Evolutionary conservation across 345 rosid genomes (phyloP).

Genomic region (Brassica cretica): DNA sequence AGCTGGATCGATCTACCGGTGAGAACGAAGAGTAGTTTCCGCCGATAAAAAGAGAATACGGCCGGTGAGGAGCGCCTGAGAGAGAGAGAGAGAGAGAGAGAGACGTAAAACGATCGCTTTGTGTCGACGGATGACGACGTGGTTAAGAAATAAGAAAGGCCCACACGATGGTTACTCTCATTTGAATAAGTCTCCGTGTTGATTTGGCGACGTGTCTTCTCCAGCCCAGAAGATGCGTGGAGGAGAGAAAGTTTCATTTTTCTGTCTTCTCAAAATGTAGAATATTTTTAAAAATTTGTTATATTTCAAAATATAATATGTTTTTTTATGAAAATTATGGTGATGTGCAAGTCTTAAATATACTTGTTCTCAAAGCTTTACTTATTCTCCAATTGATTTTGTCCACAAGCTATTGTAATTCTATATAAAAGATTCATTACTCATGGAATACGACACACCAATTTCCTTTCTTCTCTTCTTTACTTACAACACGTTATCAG

Average conservation of each 20-base stretch:
- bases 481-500: no score
- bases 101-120: slow-evolving; percentile 22
- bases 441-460: no score
- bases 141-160: slow-evolving; percentile 22
- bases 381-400: no score
- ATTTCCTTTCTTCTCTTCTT: no score
- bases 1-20: slow-evolving; percentile 25
- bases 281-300: no score
- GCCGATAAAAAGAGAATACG: slow-evolving; percentile 33
- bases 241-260: slow-evolving; percentile 23
- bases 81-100: slow-evolving; percentile 11
- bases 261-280: not conserved
- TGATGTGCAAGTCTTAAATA: no score
- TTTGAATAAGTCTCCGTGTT: slow-evolving; percentile 26
- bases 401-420: no score
- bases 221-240: slow-evolving; percentile 41
- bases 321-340: no score
- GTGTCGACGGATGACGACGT: slow-evolving; percentile 40
- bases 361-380: no score
- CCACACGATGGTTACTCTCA: slow-evolving; percentile 19
- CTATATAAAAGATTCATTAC: no score
- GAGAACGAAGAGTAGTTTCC: slow-evolving; percentile 18
- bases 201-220: slow-evolving; percentile 31
- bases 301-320: no score
- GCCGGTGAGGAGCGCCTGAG: slow-evolving; percentile 38